phyloP scores from a whole-genome alignment of 2,329 filamentous ascomycete genomes.

The Cadophora sp. region DNA sequence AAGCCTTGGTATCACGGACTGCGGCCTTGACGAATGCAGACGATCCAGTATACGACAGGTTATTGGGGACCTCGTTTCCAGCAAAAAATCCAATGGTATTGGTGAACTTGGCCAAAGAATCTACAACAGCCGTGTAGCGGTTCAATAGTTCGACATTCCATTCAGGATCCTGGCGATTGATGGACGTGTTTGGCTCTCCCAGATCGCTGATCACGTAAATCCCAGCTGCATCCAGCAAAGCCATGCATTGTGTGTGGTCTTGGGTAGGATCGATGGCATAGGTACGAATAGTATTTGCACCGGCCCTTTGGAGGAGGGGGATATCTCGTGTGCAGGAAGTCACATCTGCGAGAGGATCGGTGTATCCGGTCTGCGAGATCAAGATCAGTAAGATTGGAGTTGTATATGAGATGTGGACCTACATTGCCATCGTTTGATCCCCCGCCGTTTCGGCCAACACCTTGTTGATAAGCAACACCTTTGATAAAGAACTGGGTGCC shows the following conservation, averaged over 20 bases:
- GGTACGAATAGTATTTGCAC: slow-evolving; percentile 92
- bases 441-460: slow-evolving; percentile 60
- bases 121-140: slow-evolving; percentile 85
- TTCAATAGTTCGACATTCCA: slow-evolving; percentile 82
- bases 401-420: slow-evolving; percentile 4
- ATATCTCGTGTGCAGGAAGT: slow-evolving; percentile 82
- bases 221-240: slow-evolving; percentile 77
- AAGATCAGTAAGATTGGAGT: slow-evolving; percentile 10
- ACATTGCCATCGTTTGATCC: slow-evolving; percentile 24
- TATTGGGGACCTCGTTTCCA: slow-evolving; percentile 95
- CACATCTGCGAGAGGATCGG: slow-evolving; percentile 79
- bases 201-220: slow-evolving; percentile 97
- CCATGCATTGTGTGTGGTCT: slow-evolving; percentile 86
- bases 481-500: slow-evolving; percentile 89
- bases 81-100: slow-evolving; percentile 98
- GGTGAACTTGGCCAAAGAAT: slow-evolving; percentile 78
- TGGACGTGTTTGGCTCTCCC: slow-evolving; percentile 78
- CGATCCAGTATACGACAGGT: slow-evolving; percentile 82
- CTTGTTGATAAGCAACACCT: slow-evolving; percentile 94
- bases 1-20: slow-evolving; percentile 91
- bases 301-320: slow-evolving; percentile 75
- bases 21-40: slow-evolving; percentile 97
- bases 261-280: slow-evolving; percentile 85
- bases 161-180: slow-evolving; percentile 78
- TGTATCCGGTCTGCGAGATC: slow-evolving; percentile 43